A percentile compares a stretch with the other conserved stretches of the same genome.
Conservation (phyloP, 1,284 basidiomycete species). For the Veloporphyrellus conicus region DNA sequence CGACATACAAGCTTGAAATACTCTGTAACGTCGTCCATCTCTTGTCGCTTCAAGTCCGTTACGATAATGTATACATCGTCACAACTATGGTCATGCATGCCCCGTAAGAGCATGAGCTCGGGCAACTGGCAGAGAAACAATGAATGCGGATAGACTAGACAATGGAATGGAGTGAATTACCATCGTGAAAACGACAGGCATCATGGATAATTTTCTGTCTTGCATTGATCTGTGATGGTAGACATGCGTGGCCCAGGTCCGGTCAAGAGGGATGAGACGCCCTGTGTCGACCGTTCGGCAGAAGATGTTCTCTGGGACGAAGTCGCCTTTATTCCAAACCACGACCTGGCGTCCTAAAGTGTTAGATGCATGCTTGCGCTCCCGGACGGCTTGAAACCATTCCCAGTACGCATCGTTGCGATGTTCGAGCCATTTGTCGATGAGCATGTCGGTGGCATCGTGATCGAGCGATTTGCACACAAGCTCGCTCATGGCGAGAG, state of each 20-base stretch:
- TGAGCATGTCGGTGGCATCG: constrained; percentile 67
- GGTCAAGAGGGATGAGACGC: constrained; percentile 68
- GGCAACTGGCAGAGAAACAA: constrained; percentile 47
- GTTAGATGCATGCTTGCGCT: constrained; percentile 53
- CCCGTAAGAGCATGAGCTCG: constrained; percentile 69
- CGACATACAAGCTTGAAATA: constrained; percentile 70
- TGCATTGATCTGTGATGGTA: constrained; percentile 71
- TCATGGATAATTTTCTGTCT: constrained; percentile 66
- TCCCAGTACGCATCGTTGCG: constrained; percentile 68
- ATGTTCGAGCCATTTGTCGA: constrained; percentile 77
- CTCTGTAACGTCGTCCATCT: constrained; percentile 72
- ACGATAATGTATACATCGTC: constrained; percentile 73
- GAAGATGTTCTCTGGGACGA: constrained; percentile 71
- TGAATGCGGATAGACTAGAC: constrained; percentile 9
- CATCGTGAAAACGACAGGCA: constrained; percentile 75
- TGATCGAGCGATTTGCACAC: constrained; percentile 70
- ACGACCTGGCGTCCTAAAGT: constrained; percentile 54
- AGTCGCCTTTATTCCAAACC: constrained; percentile 72
- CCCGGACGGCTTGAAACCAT: constrained; percentile 66
- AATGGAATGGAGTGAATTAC: constrained; percentile 35
- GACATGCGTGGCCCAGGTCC: constrained; percentile 74
- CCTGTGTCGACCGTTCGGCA: constrained; percentile 71
- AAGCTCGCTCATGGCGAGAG: constrained; percentile 66
- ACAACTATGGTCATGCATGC: constrained; percentile 72
- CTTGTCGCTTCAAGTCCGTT: constrained; percentile 67